These are phyloP conservation scores for Alloteropsis semialata DNA, from an alignment of 176 grass and related monocot species.

Conservation along the genomic window DNA sequence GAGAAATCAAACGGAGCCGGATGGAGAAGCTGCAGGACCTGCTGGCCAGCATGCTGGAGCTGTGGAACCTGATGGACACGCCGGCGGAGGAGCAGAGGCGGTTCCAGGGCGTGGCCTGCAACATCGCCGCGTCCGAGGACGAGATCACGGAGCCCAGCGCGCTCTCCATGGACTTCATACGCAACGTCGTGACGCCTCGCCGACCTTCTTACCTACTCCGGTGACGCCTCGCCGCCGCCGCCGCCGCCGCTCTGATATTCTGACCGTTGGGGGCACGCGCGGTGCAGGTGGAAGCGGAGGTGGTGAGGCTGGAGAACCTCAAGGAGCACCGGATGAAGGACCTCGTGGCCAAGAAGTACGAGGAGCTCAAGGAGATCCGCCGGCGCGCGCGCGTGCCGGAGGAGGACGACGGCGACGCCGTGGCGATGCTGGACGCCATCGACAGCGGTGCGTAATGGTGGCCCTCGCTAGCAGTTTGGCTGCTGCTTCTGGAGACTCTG, in stretches of 20 bases:
- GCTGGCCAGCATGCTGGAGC: constrained; percentile 66
- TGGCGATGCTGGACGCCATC: constrained; percentile 33
- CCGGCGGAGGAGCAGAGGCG: constrained; percentile 80
- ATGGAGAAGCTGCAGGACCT: constrained; percentile 93
- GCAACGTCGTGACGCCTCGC: no score
- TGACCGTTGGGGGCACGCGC: neutral
- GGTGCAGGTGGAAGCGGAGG: constrained; percentile 69
- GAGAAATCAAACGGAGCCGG: constrained; percentile 55
- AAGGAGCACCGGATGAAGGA: constrained; percentile 82
- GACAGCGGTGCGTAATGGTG: constrained; percentile 28
- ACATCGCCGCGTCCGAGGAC: constrained; percentile 88
- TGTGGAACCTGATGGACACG: constrained; percentile 95
- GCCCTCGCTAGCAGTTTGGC: no score
- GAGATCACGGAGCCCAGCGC: constrained; percentile 68
- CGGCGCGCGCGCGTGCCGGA: constrained; percentile 45
- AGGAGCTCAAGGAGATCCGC: constrained; percentile 70
- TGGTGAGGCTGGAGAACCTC: constrained; percentile 71
- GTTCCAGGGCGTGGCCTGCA: constrained; percentile 81
- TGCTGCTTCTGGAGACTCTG: no score
- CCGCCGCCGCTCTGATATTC: neutral
- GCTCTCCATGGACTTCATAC: constrained; percentile 59
- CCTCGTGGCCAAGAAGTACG: constrained; percentile 63
- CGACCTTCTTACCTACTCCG: no score
- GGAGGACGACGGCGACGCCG: constrained; percentile 14
- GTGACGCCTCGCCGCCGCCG: no score